Evolutionary conservation across 1,284 basidiomycete genomes (phyloP).

Genomic region (Leccinum fallax): DNA sequence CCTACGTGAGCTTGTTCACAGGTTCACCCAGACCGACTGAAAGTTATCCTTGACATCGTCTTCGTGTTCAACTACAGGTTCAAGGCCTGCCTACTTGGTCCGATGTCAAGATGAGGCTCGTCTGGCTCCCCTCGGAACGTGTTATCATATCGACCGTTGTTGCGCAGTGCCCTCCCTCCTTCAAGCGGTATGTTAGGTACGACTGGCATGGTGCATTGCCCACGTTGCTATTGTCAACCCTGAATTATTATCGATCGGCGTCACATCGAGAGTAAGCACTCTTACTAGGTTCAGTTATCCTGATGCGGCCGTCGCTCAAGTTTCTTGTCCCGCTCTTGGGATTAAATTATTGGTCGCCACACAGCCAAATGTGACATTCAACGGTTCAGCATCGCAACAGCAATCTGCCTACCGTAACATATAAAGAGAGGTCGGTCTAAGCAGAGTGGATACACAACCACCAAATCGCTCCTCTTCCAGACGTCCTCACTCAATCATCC

Average conservation of each 20-base stretch:
- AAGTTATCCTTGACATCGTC: not conserved
- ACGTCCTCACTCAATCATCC: not conserved
- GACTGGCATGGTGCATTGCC: not conserved
- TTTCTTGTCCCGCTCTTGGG: not conserved
- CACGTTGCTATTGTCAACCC: constrained; percentile 3
- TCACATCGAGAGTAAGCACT: constrained; percentile 6
- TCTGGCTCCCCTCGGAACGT: constrained; percentile 1
- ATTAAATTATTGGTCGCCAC: not conserved
- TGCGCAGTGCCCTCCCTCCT: constrained; percentile 1
- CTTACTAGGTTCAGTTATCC: not conserved
- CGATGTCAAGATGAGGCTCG: not conserved
- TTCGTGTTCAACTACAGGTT: not conserved
- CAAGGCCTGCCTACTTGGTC: not conserved
- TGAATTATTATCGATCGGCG: constrained; percentile 15
- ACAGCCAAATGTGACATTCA: not conserved
- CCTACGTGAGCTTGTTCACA: constrained; percentile 7
- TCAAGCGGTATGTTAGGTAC: not conserved
- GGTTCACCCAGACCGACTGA: not conserved
- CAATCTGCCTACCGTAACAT: constrained; percentile 1
- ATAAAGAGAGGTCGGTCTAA: constrained; percentile 14
- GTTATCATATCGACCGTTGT: constrained; percentile 12
- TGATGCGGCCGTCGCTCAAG: constrained; percentile 6
- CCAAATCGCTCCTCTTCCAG: not conserved
- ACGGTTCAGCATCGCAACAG: not conserved
- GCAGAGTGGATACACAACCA: not conserved